Evolutionary conservation across 1,284 basidiomycete genomes (phyloP).

Genomic region (Takashimella koratensis): DNA sequence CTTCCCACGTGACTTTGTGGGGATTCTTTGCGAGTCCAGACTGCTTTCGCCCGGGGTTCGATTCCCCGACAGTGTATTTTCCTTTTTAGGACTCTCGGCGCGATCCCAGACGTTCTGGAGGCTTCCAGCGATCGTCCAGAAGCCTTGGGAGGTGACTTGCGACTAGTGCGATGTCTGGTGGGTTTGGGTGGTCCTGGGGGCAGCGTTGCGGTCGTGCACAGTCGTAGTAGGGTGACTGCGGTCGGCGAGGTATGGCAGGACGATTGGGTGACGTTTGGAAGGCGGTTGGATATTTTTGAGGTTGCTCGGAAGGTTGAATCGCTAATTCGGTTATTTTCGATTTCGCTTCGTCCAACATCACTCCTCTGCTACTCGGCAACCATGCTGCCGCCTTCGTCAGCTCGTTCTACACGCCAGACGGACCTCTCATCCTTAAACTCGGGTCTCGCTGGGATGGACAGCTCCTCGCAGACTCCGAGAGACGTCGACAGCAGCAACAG

Average conservation of each 20-base stretch:
- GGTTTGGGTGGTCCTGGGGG: background rate
- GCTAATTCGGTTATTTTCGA: too few species aligned
- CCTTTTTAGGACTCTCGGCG: too few species aligned
- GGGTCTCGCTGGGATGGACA: background rate
- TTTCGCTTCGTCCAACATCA: too few species aligned
- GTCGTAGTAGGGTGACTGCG: background rate
- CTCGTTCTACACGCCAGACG: background rate
- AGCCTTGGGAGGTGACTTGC: too few species aligned
- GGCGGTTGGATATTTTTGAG: too few species aligned
- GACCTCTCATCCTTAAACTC: background rate
- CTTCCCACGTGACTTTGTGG: slow-evolving; percentile 7
- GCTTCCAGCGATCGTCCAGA: background rate
- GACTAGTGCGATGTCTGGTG: background rate
- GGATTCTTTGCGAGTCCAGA: background rate
- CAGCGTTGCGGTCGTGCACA: background rate
- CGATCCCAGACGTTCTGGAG: background rate
- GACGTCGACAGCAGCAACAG: too few species aligned
- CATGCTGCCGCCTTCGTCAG: too few species aligned
- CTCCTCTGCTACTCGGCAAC: too few species aligned
- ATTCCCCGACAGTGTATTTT: slow-evolving; percentile 8
- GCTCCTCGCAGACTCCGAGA: too few species aligned
- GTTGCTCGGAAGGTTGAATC: too few species aligned
- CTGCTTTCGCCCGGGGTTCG: slow-evolving; percentile 10
- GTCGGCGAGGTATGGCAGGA: too few species aligned
- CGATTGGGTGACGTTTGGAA: too few species aligned